Conservation (phyloP, 2,329 filamentous ascomycete species). For the Corinectria fuckeliana region DNA sequence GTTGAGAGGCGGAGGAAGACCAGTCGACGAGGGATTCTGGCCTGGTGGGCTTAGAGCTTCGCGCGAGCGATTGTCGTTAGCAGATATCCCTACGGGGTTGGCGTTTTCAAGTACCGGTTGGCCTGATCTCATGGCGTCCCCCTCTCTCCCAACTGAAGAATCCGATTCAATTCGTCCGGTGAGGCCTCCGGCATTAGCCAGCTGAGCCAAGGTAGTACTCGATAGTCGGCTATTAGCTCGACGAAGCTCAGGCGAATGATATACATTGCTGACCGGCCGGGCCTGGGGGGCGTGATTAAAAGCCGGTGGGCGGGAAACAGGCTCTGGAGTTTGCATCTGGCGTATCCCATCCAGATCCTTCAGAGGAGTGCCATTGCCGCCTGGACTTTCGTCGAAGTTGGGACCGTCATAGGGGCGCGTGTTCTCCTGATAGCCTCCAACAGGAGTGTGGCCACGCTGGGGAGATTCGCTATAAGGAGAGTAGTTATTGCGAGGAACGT, state of each 20-base stretch:
- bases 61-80: constrained; percentile 61
- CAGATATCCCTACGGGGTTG: constrained; percentile 57
- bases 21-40: constrained; percentile 44
- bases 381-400: constrained; percentile 63
- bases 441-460: constrained; percentile 45
- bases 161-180: constrained; percentile 48
- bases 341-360: constrained; percentile 61
- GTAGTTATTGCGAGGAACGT: constrained; percentile 36
- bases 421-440: constrained; percentile 52
- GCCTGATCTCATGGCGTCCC: constrained; percentile 46
- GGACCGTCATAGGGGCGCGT: constrained; percentile 58
- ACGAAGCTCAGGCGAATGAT: constrained; percentile 78
- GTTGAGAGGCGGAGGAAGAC: constrained; percentile 50
- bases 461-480: constrained; percentile 42
- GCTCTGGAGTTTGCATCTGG: constrained; percentile 71
- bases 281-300: constrained; percentile 79
- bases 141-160: constrained; percentile 41
- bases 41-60: constrained; percentile 56
- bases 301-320: constrained; percentile 78
- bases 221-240: constrained; percentile 87
- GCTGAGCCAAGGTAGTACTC: constrained; percentile 77
- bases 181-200: constrained; percentile 72
- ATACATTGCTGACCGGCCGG: constrained; percentile 70
- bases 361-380: constrained; percentile 45
- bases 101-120: constrained; percentile 59